Base-by-base conservation (phyloP, 2,329 filamentous ascomycete species). In the Chrysoporthe cubensis region DNA sequence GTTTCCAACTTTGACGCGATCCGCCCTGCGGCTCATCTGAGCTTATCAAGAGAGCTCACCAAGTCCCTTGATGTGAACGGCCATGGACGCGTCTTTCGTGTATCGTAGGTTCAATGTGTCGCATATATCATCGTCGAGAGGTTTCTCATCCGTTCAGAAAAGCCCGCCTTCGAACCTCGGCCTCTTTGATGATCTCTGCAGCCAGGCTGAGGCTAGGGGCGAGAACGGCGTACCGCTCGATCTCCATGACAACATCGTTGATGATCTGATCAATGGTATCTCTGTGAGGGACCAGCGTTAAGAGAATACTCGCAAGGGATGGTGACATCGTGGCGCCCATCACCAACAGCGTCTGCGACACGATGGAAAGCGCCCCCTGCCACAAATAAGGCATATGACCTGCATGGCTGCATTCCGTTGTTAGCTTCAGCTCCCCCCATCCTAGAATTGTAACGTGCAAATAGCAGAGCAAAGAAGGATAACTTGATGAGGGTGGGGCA, bases 271-370 rank as follows among this genome's bases (percentile, higher is more conserved):
- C 91, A 72, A 94, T 87, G 46, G 88, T 83, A 70, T 88, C 84
- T 64, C 83, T 81, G 71, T 85, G 83, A 42, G 86, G 82, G 4
- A 88, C 83, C 34, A 89, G 75, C 2, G 81, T 83, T 61, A 85
- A 70, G 76, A 95, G 82, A 52, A 94, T 88, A 62, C 82, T 85
- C 34, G 87, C 88, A 3, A 95, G 85, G 5, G 89, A 89, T 1
- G 89, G 88, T 9, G 90, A 94, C 88, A 95, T 92, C 18, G 90
- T 93, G 18, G 92, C 91, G 7, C 91, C 92, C 92, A 96, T 95
- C 44, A 96, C 87, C 56, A 96, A 83, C 18, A 96, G 82, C 1
- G 91, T 91, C 78, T 96, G 92, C 6, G 91, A 93, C 32, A 94
- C 91, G 75, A 96, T 92, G 32, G 91, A 94, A 48, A 96, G 84